phyloP scores from a whole-genome alignment of 352 stramenopile species.

The Phytophthora ramorum region DNA sequence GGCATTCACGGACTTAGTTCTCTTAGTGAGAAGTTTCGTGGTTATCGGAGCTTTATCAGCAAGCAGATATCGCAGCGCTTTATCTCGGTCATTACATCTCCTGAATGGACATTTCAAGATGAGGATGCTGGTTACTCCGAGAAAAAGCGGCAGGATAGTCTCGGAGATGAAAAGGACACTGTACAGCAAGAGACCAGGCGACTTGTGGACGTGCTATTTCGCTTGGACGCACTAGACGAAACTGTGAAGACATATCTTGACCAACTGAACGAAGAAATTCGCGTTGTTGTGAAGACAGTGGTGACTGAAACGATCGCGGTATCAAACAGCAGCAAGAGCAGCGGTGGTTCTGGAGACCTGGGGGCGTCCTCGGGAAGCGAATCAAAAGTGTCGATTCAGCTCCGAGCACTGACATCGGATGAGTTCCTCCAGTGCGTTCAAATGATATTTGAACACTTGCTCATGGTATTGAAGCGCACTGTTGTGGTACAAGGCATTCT shows the following conservation, averaged over 20 bases:
- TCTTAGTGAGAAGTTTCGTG: constrained; percentile 78
- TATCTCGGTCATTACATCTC: constrained; percentile 80
- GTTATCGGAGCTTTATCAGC: constrained; percentile 76
- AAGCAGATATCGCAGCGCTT: constrained; percentile 84
- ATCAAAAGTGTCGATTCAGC: constrained; percentile 86
- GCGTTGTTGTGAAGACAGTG: constrained; percentile 88
- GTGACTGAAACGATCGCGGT: constrained; percentile 89
- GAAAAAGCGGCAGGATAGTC: constrained; percentile 29
- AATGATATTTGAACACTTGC: constrained; percentile 91
- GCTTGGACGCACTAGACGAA: constrained; percentile 71
- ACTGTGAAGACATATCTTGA: constrained; percentile 81
- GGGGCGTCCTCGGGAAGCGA: constrained; percentile 40
- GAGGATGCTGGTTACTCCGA: constrained; percentile 29
- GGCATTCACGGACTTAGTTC: constrained; percentile 79
- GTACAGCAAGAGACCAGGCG: constrained; percentile 54
- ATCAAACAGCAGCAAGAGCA: constrained; percentile 57
- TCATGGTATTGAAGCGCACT: constrained; percentile 82
- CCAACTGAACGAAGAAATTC: constrained; percentile 88
- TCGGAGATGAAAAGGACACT: constrained; percentile 43
- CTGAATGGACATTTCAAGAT: constrained; percentile 84
- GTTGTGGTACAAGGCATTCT: constrained; percentile 81
- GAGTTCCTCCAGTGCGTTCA: constrained; percentile 89
- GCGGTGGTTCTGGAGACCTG: constrained; percentile 23
- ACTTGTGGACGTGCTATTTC: constrained; percentile 78
- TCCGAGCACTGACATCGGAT: constrained; percentile 80